Evolutionary conservation across 139 green algal genomes (phyloP).

Genomic region (Coccomyxa sp.): DNA sequence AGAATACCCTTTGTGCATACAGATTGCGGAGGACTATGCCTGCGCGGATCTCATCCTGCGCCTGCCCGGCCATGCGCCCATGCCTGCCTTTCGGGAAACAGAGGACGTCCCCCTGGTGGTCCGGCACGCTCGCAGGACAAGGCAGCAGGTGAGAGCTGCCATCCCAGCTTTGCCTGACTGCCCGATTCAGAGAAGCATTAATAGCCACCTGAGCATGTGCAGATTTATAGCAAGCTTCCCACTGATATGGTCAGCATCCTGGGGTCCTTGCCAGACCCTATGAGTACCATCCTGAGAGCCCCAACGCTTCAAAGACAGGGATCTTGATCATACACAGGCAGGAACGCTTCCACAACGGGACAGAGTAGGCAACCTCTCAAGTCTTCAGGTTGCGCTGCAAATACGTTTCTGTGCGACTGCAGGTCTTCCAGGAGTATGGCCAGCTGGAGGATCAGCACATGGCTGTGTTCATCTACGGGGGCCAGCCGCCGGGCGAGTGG

Average conservation of each 20-base stretch:
- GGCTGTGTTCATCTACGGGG: conserved; percentile 48
- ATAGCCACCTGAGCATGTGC: too few species aligned
- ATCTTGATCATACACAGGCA: not conserved
- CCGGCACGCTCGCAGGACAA: conserved; percentile 20
- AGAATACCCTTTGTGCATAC: too few species aligned
- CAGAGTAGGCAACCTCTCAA: not conserved
- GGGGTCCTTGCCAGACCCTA: too few species aligned
- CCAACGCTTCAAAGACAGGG: too few species aligned
- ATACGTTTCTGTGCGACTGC: too few species aligned
- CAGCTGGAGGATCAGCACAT: conserved; percentile 42
- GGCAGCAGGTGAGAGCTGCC: conserved; percentile 25
- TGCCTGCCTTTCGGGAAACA: conserved; percentile 60
- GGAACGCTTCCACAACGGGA: not conserved
- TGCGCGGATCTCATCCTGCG: conserved; percentile 38
- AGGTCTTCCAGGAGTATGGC: conserved; percentile 14
- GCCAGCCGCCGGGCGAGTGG: conserved; percentile 39
- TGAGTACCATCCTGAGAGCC: too few species aligned
- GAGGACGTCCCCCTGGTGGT: conserved; percentile 69
- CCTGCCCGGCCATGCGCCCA: conserved; percentile 48
- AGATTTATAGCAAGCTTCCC: too few species aligned
- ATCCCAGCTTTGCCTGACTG: too few species aligned
- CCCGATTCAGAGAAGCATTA: too few species aligned
- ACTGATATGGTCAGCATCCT: too few species aligned
- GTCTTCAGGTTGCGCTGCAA: not conserved
- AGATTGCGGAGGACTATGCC: conserved; percentile 69